Evolutionary conservation across 352 stramenopile species (phyloP).

Genomic region (Globisporangium radiosum): DNA sequence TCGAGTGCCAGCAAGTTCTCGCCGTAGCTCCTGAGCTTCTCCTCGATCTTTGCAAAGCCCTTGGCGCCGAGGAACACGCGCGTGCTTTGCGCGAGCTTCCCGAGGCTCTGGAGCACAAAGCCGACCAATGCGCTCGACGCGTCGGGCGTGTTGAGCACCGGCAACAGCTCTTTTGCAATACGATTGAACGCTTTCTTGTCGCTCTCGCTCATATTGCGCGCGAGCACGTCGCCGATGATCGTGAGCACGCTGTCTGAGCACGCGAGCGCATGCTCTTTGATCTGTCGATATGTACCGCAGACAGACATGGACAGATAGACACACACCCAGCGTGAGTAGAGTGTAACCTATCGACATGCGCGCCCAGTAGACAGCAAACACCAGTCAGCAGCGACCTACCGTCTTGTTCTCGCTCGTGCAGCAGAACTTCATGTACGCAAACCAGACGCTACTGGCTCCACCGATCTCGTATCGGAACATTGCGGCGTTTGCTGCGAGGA

Average conservation of each 20-base stretch:
- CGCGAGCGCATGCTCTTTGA: slow-evolving; percentile 59
- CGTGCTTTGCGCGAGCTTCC: slow-evolving; percentile 37
- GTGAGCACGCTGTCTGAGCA: slow-evolving; percentile 40
- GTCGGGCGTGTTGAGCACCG: slow-evolving; percentile 42
- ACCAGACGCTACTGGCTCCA: slow-evolving; percentile 41
- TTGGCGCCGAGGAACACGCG: slow-evolving; percentile 41
- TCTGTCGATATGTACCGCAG: slow-evolving; percentile 20
- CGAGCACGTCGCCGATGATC: slow-evolving; percentile 33
- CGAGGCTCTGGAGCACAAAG: slow-evolving; percentile 54
- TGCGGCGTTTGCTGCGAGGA: slow-evolving; percentile 35
- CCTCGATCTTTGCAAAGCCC: slow-evolving; percentile 60
- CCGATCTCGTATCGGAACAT: slow-evolving; percentile 52
- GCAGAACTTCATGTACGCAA: slow-evolving; percentile 70
- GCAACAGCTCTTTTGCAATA: slow-evolving; percentile 67
- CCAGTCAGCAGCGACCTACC: slow-evolving; percentile 19
- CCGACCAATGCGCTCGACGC: slow-evolving; percentile 25
- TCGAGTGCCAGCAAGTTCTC: slow-evolving; percentile 62
- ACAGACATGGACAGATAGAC: not conserved
- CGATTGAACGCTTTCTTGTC: slow-evolving; percentile 67
- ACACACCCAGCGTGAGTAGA: not conserved
- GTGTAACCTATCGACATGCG: too few species aligned
- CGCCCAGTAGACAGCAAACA: too few species aligned
- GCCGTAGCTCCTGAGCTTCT: slow-evolving; percentile 55
- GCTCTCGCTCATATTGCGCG: slow-evolving; percentile 29
- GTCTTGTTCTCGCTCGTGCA: slow-evolving; percentile 64